These are phyloP conservation scores for Lepiota venenata DNA, from an alignment of 768 basidiomycete genomes.

Conservation along the genomic window DNA sequence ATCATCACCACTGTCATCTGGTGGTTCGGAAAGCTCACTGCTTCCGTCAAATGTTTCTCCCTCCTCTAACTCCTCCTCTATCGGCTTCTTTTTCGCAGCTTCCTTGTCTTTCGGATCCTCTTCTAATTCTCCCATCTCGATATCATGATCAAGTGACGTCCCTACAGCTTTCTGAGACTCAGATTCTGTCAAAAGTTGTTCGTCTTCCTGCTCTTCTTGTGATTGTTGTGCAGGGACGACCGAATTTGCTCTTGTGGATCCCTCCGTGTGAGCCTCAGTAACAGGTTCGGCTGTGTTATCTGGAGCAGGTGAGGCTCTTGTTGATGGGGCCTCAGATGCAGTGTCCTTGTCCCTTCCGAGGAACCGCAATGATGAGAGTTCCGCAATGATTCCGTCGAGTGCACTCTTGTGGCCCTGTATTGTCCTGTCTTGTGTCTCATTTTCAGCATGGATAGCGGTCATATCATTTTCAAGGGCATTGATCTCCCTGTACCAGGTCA, in stretches of 20 bases:
- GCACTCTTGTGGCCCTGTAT: constrained; percentile 68
- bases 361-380: constrained; percentile 58
- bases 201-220: constrained; percentile 20
- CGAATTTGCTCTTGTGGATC: constrained; percentile 3
- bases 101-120: constrained; percentile 56
- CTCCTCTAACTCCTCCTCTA: constrained; percentile 78
- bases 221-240: constrained; percentile 14
- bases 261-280: constrained; percentile 12
- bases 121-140: constrained; percentile 91
- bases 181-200: constrained; percentile 19
- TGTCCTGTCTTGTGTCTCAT: constrained; percentile 65
- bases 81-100: constrained; percentile 44
- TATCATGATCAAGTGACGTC: constrained; percentile 51
- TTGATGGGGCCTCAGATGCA: constrained; percentile 39
- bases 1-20: constrained; percentile 42
- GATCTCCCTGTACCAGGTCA: constrained; percentile 50
- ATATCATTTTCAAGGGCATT: constrained; percentile 73
- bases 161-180: constrained; percentile 16
- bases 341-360: constrained; percentile 66
- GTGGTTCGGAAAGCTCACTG: constrained; percentile 74
- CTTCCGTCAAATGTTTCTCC: constrained; percentile 83
- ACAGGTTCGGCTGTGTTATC: constrained; percentile 10
- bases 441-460: constrained; percentile 67
- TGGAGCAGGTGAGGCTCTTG: constrained; percentile 43
- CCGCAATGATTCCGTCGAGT: constrained; percentile 60